These are phyloP conservation scores for Monarda citriodora DNA, from an alignment of 305 asterid species.

Conservation along the genomic window DNA sequence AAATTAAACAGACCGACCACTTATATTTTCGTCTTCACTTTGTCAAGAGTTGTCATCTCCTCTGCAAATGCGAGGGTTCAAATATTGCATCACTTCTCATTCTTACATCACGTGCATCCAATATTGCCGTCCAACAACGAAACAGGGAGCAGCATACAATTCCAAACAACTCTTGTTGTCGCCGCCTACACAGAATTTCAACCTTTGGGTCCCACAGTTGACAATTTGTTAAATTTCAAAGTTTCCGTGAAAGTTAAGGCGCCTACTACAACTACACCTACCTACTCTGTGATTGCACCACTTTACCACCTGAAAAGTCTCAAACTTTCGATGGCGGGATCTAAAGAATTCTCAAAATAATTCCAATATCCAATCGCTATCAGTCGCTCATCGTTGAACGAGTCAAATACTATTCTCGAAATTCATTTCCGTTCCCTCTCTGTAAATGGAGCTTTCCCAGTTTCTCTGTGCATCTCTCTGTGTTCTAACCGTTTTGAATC, in stretches of 20 bases:
- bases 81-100: too few species aligned
- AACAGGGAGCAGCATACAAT: too few species aligned
- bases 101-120: too few species aligned
- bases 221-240: not conserved
- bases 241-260: not conserved
- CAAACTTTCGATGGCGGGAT: not conserved
- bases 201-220: slow-evolving; percentile 10
- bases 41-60: too few species aligned
- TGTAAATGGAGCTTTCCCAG: slow-evolving; percentile 8
- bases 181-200: not conserved
- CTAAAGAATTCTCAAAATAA: not conserved
- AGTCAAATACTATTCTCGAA: not conserved
- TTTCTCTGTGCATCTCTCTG: slow-evolving; percentile 15
- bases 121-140: too few species aligned
- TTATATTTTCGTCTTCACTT: too few species aligned
- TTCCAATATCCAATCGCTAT: not conserved
- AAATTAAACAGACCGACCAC: too few species aligned
- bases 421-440: not conserved
- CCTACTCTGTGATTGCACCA: not conserved
- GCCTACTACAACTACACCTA: not conserved
- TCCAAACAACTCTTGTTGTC: not conserved
- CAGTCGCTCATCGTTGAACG: not conserved
- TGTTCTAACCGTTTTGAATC: not conserved
- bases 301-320: not conserved
- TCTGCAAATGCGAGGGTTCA: too few species aligned